phyloP scores from a whole-genome alignment of 345 rosid genomes.

The Salix udensis region DNA sequence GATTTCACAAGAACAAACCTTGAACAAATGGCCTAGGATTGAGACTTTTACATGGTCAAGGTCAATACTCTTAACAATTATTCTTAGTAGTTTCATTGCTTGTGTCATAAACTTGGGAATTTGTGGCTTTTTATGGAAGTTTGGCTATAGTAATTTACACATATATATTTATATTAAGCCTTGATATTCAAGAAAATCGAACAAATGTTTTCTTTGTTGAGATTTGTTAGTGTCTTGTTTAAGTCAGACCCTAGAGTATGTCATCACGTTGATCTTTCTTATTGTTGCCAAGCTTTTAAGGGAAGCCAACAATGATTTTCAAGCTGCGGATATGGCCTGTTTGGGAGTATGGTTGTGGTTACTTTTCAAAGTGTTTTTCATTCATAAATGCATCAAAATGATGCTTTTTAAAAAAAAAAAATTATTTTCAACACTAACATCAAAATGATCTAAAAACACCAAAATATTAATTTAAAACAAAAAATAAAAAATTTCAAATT shows the following conservation, averaged over 20 bases:
- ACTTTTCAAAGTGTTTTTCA: too few species aligned
- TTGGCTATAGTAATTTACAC: background rate
- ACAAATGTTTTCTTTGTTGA: background rate
- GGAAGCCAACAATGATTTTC: background rate
- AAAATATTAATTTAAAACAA: too few species aligned
- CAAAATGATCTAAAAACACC: too few species aligned
- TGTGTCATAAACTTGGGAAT: background rate
- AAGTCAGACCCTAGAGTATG: background rate
- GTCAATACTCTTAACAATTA: background rate
- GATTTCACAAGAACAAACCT: background rate
- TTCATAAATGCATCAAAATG: too few species aligned
- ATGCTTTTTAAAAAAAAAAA: too few species aligned
- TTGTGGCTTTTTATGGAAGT: background rate
- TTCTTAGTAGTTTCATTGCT: background rate
- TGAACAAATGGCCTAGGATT: background rate
- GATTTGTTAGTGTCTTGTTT: background rate
- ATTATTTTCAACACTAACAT: too few species aligned
- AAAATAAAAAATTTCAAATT: too few species aligned
- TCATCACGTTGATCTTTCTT: background rate
- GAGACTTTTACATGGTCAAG: background rate
- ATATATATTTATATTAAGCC: background rate
- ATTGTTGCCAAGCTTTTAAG: background rate
- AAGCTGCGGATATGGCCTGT: background rate
- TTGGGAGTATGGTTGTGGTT: too few species aligned
- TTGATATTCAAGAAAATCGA: background rate